Percentiles rank a stretch among this genome's conserved stretches.
Conservation (phyloP, 139 green algal genomes). For the Coelastrella sp. region DNA sequence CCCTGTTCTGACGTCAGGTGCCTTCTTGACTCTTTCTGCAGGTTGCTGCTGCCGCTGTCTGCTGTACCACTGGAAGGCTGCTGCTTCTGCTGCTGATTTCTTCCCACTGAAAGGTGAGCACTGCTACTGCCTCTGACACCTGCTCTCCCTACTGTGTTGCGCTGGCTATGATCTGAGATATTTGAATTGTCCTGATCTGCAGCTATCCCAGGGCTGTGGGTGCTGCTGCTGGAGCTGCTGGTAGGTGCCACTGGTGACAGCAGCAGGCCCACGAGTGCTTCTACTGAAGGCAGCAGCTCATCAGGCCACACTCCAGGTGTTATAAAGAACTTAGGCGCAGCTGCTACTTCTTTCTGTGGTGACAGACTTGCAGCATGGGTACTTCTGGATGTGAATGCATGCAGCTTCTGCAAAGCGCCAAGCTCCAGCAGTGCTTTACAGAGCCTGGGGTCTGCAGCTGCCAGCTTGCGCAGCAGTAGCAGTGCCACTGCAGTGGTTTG, state of each 20-base stretch:
- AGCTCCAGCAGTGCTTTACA: conserved; percentile 57
- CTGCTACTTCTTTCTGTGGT: conserved; percentile 13
- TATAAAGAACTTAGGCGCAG: background rate
- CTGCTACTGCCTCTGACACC: background rate
- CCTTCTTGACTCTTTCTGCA: too few relatives aligned
- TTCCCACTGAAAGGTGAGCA: background rate
- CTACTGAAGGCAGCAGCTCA: conserved; percentile 36
- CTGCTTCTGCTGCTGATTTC: conserved; percentile 11
- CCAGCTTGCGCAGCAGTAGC: conserved; percentile 52
- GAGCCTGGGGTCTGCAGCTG: background rate
- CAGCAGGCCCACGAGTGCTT: background rate
- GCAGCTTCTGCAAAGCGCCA: conserved; percentile 48
- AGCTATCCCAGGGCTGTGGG: background rate
- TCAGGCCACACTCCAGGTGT: conserved; percentile 15
- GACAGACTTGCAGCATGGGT: background rate
- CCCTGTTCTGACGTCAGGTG: too few relatives aligned
- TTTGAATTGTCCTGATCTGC: too few relatives aligned
- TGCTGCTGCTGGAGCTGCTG: background rate
- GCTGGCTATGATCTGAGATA: background rate
- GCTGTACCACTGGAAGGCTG: background rate
- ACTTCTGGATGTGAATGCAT: background rate
- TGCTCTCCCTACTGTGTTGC: background rate
- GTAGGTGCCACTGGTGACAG: background rate
- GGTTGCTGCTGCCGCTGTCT: background rate
- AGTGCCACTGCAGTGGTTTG: conserved; percentile 52